Evolutionary conservation across 768 basidiomycete genomes (phyloP), one percentile per base, ranked within the genome.

Genomic region (Lactifluus hygrophoroides): DNA sequence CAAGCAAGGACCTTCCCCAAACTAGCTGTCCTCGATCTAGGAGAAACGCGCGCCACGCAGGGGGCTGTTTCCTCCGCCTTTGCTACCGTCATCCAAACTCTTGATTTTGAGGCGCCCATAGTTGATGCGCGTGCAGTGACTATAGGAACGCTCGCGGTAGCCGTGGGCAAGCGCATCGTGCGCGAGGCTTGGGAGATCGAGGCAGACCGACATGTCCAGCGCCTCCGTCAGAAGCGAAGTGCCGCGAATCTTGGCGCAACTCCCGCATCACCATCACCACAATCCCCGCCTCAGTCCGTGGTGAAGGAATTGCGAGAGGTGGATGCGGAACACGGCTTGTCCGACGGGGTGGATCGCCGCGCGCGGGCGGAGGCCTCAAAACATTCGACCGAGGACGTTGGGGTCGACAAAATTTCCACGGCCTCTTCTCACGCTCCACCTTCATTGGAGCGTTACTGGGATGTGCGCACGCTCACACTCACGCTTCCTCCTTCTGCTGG

Each of bases 101-200:
- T 88, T 17, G 76, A 73, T 51, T 84, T 80, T 58, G 80, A 86
- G 56, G 65, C 76, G 28, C 80, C 81, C 0, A 70, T 72, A 16
- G 80, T 82, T 32, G 73, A 78, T 0, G 66, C 40, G 2, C 52
- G 61, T 16, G 23, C 61, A 2, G 45, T 42, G 10, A 32, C 56
- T 3, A 30, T 19, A 7, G 21, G 48, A 28, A 57, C 37, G 25
- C 47, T 64, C 50, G 58, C 44, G 5, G 72, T 91, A 19, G 73
- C 83, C 17, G 75, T 89, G 2, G 90, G 89, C 16, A 89, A 88
- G 72, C 77, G 76, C 63, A 73, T 88, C 25, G 66, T 86, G 56
- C 83, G 82, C 66, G 90, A 92, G 69, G 70, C 79, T 32, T 91
- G 90, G 90, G 90, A 92, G 67, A 62, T 92, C 13, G 88, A 88